These are phyloP conservation scores for Blastomyces gilchristii DNA, from an alignment of 2,329 filamentous ascomycete genomes.

Conservation along the genomic window DNA sequence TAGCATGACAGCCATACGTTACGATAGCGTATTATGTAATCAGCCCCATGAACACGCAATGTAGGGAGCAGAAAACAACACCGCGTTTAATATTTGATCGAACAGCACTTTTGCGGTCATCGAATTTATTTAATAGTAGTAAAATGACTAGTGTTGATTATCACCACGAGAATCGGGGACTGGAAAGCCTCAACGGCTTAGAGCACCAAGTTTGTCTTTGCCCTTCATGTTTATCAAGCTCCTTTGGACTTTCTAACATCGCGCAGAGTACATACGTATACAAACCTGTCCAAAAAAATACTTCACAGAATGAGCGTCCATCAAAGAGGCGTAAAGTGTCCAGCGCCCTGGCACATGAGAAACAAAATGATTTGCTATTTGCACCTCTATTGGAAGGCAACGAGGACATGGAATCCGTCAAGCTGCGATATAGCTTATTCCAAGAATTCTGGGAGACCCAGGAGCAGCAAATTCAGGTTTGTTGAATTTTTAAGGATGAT, in stretches of 20 bases:
- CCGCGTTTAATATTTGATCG: too few relatives aligned
- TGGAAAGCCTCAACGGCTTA: conserved; percentile 17
- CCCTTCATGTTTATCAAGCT: background rate
- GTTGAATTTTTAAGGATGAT: conserved; percentile 6
- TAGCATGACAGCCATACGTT: background rate
- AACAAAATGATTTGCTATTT: conserved; percentile 22
- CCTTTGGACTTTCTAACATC: conserved; percentile 15
- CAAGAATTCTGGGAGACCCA: conserved; percentile 32
- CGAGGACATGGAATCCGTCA: conserved; percentile 25
- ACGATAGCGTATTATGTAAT: background rate
- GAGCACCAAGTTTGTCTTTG: conserved; percentile 23
- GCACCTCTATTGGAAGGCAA: conserved; percentile 32
- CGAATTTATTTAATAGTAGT: background rate
- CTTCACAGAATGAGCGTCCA: conserved; percentile 34
- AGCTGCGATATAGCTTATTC: conserved; percentile 30
- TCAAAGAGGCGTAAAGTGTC: conserved; percentile 50
- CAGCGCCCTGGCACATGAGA: conserved; percentile 22
- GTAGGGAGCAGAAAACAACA: too few relatives aligned
- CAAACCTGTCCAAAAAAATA: conserved; percentile 39
- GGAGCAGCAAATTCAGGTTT: conserved; percentile 31
- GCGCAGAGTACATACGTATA: conserved; percentile 54
- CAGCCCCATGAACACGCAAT: background rate
- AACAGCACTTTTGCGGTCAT: background rate
- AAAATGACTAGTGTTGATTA: background rate
- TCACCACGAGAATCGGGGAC: background rate